Base-by-base conservation (phyloP, 495 filamentous ascomycete species). In the Aspergillus funiculosus region DNA sequence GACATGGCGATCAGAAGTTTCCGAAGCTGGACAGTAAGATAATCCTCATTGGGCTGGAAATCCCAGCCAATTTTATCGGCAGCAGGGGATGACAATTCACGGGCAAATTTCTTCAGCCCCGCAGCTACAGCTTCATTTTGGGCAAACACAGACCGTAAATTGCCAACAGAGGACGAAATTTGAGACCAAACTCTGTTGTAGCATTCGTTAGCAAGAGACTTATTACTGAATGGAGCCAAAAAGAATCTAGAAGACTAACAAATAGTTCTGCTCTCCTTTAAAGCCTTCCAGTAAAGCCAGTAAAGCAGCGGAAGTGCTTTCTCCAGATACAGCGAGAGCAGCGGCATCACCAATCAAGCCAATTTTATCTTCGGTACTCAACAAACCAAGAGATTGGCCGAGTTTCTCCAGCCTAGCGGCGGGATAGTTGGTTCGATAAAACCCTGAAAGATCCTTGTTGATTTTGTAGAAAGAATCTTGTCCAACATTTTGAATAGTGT, bases 391-490 rank as follows among this genome's bases (percentile, higher is more conserved):
- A 34, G 82, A 80, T 35, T 80, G 75, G 38, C 90, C 85, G 27
- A 98, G 82, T 60, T 87, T 82, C 13, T 74, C 78, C 25, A 98
- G 77, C 14, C 89, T 79, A 22, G 74, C 71, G 32, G 87, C 80
- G 7, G 92, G 85, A 54, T 95, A 94, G 63, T 94, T 95, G 19
- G 89, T 92, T 31, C 91, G 75, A 63, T 94, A 98, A 68, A 96
- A 95, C 9, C 89, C 92, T 38, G 81, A 83, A 39, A 91, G 84
- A 41, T 89, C 77, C 43, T 80, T 78, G 65, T 98, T 98, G 53
- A 96, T 69, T 72, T 94, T 95, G 64, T 96, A 98, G 57, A 94
- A 94, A 2, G 59, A 53, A 46, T 78, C 77, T 38, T 84, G 77
- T 50, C 88, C 81, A 46, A 96, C 60, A 25, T 82, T 80, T 19